These are phyloP conservation scores for Purpureocillium takamizusanense DNA, from an alignment of 2,329 filamentous ascomycete species.

Conservation along the genomic window DNA sequence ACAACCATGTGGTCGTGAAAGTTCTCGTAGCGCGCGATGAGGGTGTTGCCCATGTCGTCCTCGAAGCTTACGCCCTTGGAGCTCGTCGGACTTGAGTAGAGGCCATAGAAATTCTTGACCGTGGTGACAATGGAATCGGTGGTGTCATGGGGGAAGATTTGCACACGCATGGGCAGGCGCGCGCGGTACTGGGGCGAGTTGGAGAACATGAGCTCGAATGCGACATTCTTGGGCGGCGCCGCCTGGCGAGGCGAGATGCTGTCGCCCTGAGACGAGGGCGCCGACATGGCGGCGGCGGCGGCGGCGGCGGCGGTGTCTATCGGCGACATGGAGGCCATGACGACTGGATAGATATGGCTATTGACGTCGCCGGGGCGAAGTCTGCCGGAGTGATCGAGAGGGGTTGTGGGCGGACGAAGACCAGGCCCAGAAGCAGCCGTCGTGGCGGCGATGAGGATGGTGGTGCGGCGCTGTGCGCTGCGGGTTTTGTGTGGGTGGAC, in stretches of 20 bases:
- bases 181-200: slow-evolving; percentile 61
- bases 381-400: slow-evolving; percentile 10
- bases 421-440: no score
- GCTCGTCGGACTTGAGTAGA: slow-evolving; percentile 66
- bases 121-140: slow-evolving; percentile 97
- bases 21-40: slow-evolving; percentile 96
- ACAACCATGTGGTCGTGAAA: slow-evolving; percentile 87
- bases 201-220: slow-evolving; percentile 67
- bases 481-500: slow-evolving; percentile 22
- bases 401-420: slow-evolving; percentile 6
- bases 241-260: slow-evolving; percentile 38
- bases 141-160: slow-evolving; percentile 91
- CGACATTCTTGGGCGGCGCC: slow-evolving; percentile 59
- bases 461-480: slow-evolving; percentile 14
- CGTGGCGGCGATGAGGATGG: slow-evolving; percentile 3
- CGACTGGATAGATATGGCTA: slow-evolving; percentile 7
- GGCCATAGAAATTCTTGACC: slow-evolving; percentile 97
- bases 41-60: slow-evolving; percentile 76
- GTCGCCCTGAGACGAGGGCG: slow-evolving; percentile 29
- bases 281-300: slow-evolving; percentile 18
- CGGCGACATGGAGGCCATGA: slow-evolving; percentile 40
- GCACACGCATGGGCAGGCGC: slow-evolving; percentile 74
- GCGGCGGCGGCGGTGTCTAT: slow-evolving; percentile 22
- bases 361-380: slow-evolving; percentile 13
- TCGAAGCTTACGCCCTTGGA: slow-evolving; percentile 89